These are phyloP conservation scores for Lactarius trivialis DNA, from an alignment of 768 basidiomycete species.

Conservation along the genomic window DNA sequence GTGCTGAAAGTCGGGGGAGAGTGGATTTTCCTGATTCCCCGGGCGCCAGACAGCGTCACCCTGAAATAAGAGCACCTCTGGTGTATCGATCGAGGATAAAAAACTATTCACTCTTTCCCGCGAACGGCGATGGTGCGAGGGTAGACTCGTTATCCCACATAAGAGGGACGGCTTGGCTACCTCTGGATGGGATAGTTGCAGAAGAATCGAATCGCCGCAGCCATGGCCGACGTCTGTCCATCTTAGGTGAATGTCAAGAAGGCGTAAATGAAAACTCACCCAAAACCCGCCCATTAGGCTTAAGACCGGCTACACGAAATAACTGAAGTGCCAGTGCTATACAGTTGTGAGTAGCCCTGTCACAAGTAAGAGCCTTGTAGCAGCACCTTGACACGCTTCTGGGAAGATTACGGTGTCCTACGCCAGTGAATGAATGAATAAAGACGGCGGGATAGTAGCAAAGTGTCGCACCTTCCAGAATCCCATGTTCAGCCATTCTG, in stretches of 20 bases:
- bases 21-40: slow-evolving; percentile 38
- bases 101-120: slow-evolving; percentile 32
- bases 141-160: slow-evolving; percentile 53
- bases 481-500: slow-evolving; percentile 71
- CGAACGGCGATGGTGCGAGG: slow-evolving; percentile 43
- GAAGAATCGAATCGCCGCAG: slow-evolving; percentile 57
- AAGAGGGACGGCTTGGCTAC: slow-evolving; percentile 43
- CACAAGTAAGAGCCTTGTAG: background rate
- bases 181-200: slow-evolving; percentile 42
- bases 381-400: slow-evolving; percentile 51
- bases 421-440: background rate
- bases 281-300: slow-evolving; percentile 41
- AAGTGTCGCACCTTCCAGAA: slow-evolving; percentile 49
- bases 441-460: background rate
- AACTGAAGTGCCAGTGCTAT: slow-evolving; percentile 49
- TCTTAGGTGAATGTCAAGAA: background rate
- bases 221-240: slow-evolving; percentile 61
- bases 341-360: background rate
- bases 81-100: slow-evolving; percentile 12
- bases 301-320: slow-evolving; percentile 37
- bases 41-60: slow-evolving; percentile 47
- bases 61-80: slow-evolving; percentile 36
- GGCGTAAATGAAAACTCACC: slow-evolving; percentile 35
- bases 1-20: slow-evolving; percentile 28
- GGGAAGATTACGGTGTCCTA: slow-evolving; percentile 48